Evolutionary conservation across 495 filamentous ascomycete genomes (phyloP).

Genomic region (Annulohypoxylon moriforme): DNA sequence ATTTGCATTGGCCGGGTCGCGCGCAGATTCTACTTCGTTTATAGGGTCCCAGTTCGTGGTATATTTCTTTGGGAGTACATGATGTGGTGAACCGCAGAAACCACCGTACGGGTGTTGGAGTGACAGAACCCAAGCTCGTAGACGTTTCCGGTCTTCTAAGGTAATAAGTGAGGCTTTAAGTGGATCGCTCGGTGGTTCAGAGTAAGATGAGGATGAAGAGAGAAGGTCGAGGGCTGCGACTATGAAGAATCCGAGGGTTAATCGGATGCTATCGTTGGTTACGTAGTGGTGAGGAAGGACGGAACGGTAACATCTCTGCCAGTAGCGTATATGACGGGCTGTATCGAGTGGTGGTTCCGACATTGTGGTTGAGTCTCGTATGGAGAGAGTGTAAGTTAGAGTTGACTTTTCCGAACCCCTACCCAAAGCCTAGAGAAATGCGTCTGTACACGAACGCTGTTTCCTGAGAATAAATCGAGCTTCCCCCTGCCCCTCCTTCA

Average conservation of each 20-base stretch:
- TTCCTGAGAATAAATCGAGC: neutral
- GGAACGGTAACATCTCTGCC: constrained; percentile 87
- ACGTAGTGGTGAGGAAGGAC: constrained; percentile 84
- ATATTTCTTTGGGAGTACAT: constrained; percentile 51
- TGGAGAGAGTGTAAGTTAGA: neutral
- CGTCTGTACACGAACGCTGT: neutral
- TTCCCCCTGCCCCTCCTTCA: neutral
- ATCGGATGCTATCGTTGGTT: constrained; percentile 86
- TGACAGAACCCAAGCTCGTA: constrained; percentile 67
- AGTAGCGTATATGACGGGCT: constrained; percentile 86
- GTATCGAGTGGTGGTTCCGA: constrained; percentile 67
- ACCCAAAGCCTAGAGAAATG: neutral
- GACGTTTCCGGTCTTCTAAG: constrained; percentile 45
- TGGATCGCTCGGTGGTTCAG: constrained; percentile 32
- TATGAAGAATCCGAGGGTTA: constrained; percentile 89
- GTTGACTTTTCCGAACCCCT: neutral
- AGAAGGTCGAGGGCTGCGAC: constrained; percentile 59
- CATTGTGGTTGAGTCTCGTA: constrained; percentile 44
- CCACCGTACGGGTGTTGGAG: constrained; percentile 83
- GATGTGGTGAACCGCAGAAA: constrained; percentile 80
- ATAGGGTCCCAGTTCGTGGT: constrained; percentile 51
- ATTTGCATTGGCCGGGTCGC: constrained; percentile 81
- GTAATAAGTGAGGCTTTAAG: constrained; percentile 48
- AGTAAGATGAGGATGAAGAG: constrained; percentile 43
- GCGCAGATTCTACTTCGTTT: constrained; percentile 51